A percentile compares a stretch with the other conserved stretches of the same genome.
These are phyloP conservation scores for Phytophthora macrochlamydospora DNA, from an alignment of 352 stramenopile species.

Conservation along the genomic window DNA sequence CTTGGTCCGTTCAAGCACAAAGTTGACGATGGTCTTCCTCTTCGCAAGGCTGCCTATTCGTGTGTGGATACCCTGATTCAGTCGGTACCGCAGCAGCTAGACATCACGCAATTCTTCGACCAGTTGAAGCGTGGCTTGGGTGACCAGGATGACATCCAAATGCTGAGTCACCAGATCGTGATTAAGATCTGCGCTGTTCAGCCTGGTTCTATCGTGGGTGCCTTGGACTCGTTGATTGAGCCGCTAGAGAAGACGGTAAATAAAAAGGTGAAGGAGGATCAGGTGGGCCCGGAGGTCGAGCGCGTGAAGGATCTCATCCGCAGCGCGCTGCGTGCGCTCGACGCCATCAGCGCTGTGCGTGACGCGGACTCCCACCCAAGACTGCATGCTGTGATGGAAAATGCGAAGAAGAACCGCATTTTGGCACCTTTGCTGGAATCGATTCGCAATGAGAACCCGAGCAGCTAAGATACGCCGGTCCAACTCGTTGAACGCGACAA, in stretches of 20 bases:
- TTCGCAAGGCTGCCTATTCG: conserved; percentile 93
- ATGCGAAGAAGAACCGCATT: conserved; percentile 70
- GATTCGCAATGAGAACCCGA: conserved; percentile 62
- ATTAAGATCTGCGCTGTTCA: conserved; percentile 92
- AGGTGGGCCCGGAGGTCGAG: conserved; percentile 96
- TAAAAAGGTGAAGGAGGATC: conserved; percentile 95
- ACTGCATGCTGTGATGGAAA: conserved; percentile 64
- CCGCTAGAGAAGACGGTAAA: conserved; percentile 95
- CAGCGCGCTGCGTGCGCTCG: conserved; percentile 91
- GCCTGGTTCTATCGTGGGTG: conserved; percentile 80
- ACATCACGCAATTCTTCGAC: conserved; percentile 93
- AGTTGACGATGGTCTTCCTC: conserved; percentile 89
- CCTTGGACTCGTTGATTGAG: conserved; percentile 91
- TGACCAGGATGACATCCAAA: conserved; percentile 97
- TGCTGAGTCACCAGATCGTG: conserved; percentile 97
- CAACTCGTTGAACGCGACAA: background rate
- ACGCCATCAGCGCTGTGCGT: conserved; percentile 73
- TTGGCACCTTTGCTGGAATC: conserved; percentile 64
- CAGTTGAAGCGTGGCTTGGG: conserved; percentile 91
- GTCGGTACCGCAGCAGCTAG: conserved; percentile 91
- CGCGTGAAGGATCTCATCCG: conserved; percentile 97
- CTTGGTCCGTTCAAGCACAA: conserved; percentile 99
- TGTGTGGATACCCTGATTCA: conserved; percentile 97
- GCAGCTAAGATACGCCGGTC: conserved; percentile 26
- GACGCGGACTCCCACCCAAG: conserved; percentile 80